Evolutionary conservation across 148 eudicot genomes (phyloP), one percentile per base, ranked within the genome.

Genomic region (Vaccinium darrowii): DNA sequence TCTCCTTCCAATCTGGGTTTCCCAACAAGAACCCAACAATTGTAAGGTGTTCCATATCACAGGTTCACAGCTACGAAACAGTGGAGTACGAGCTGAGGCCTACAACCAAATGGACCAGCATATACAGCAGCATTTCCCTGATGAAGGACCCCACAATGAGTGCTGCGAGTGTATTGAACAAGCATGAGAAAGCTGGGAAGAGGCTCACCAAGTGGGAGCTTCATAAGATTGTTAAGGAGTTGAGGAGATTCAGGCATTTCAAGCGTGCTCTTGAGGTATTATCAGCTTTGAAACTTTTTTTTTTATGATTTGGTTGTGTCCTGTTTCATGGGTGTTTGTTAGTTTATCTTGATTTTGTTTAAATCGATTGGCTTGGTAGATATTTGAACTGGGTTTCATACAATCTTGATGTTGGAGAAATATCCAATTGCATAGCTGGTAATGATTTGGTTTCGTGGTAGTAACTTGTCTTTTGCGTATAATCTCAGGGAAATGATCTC

Each of bases 211-310:
- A 94, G 76, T 96, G 98, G 99, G 98, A 96, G 83, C 92, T 96
- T 87, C 89, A 84, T 79, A 92, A 92, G 76, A 78, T 94, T 89
- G 91, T 92, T 50, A 93, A 88, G 82, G 98, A 96, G 88, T 92
- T 96, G 81, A 88, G 97, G 76, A 94, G 93, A 87, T 92, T 87
- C 75, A 87, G 81, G 71, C 91, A 88, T 25, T 92, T 50, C 87
- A 89, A 88, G 85, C 89, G 81, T 76, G 98, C 98, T 88, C 93
- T 94, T 85, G 90, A 94, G 98, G 98, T 95, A 90, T n/a, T 43
- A 43, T n/a, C 65, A 54, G 25, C 15, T 19, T 21, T 1, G 23
- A n/a, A 27, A 27, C 6, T 69, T 1, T 36, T 2, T 36, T 36
- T 5, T 43, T 23, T n/a, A 52, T 77, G 73, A 69, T 71, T 14